phyloP scores from a whole-genome alignment of 257 asterid genomes.

The Plectranthus barbatus region DNA sequence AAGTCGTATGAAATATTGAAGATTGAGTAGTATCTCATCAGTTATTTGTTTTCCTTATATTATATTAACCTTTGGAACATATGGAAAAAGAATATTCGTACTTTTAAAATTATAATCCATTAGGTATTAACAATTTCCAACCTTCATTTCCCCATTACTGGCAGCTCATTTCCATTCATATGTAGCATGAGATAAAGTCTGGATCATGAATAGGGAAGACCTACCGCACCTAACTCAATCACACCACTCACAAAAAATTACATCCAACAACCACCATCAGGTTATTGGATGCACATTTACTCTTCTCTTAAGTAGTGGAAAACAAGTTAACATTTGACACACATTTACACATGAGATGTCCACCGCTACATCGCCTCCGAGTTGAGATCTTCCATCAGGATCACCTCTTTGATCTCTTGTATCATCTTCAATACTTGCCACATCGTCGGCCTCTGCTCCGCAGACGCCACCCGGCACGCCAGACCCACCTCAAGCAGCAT shows the following conservation, averaged over 20 bases:
- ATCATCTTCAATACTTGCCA: conserved; percentile 94
- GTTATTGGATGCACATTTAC: not conserved
- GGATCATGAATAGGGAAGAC: not conserved
- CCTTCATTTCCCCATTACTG: too few relatives aligned
- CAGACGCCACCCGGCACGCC: conserved; percentile 50
- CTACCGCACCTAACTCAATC: conserved; percentile 7
- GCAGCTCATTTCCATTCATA: not conserved
- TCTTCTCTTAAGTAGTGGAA: not conserved
- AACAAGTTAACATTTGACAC: not conserved
- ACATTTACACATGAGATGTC: conserved; percentile 1
- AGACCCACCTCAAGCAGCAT: conserved; percentile 83
- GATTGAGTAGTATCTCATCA: too few relatives aligned
- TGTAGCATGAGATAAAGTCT: not conserved
- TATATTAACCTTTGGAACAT: too few relatives aligned
- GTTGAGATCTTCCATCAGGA: conserved; percentile 44
- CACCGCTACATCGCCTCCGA: conserved; percentile 14
- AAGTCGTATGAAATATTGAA: too few relatives aligned
- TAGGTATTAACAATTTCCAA: too few relatives aligned
- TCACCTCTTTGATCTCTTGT: conserved; percentile 77
- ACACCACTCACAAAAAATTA: not conserved
- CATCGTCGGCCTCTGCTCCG: conserved; percentile 86
- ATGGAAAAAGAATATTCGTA: too few relatives aligned
- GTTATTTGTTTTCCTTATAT: too few relatives aligned
- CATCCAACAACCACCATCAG: not conserved
- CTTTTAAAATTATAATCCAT: too few relatives aligned